Evolutionary conservation across 2,329 filamentous ascomycete species (phyloP).

Genomic region (Epichloe bromicola): DNA sequence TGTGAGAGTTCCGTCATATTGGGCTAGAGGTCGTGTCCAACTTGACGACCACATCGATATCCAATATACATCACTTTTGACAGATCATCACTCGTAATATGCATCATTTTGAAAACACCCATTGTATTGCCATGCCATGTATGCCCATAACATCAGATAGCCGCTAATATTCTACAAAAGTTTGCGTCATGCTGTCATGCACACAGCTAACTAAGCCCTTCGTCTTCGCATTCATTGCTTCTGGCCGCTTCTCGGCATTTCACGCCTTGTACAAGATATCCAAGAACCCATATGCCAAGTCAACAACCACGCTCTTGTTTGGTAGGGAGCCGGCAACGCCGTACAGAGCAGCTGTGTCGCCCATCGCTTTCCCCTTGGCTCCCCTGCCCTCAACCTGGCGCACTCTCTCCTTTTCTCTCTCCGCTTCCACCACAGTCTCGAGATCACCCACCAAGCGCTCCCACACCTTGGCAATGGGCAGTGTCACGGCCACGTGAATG

Average conservation of each 20-base stretch:
- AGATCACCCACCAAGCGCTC: constrained; percentile 68
- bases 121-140: not conserved
- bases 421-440: constrained; percentile 51
- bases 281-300: constrained; percentile 80
- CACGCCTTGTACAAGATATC: constrained; percentile 86
- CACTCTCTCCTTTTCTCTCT: constrained; percentile 70
- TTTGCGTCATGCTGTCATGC: not conserved
- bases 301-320: constrained; percentile 88
- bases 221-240: not conserved
- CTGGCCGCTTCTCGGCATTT: constrained; percentile 6
- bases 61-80: not conserved
- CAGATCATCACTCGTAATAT: not conserved
- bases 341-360: constrained; percentile 79
- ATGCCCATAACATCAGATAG: not conserved
- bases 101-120: not conserved
- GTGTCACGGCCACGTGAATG: constrained; percentile 85
- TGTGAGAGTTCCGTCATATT: not conserved
- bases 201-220: not conserved
- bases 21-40: too few species aligned
- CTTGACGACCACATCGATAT: too few species aligned
- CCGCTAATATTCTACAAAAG: not conserved
- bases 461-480: constrained; percentile 70
- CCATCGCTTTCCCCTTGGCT: constrained; percentile 51
- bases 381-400: constrained; percentile 56
- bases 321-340: constrained; percentile 90